Evolutionary conservation across 2,329 filamentous ascomycete genomes (phyloP).

Genomic region (Aureobasidium namibiae): DNA sequence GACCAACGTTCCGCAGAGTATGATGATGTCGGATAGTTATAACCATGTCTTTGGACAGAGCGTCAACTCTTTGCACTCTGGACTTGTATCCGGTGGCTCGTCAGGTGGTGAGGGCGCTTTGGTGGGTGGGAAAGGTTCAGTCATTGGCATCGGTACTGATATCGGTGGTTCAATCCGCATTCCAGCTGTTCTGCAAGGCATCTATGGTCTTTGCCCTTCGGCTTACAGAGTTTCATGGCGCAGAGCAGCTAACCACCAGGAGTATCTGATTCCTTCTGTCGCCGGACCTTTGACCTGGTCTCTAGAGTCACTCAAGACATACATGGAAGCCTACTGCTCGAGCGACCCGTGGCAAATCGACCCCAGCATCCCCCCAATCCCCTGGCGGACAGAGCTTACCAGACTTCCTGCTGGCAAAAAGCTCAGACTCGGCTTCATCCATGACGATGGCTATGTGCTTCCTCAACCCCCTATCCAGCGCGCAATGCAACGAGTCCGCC

Average conservation of each 20-base stretch:
- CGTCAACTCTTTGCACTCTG: slow-evolving; percentile 46
- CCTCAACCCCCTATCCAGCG: slow-evolving; percentile 59
- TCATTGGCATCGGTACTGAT: slow-evolving; percentile 47
- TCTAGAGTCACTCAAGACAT: slow-evolving; percentile 45
- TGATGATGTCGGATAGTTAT: slow-evolving; percentile 47
- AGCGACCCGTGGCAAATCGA: slow-evolving; percentile 50
- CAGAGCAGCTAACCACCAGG: slow-evolving; percentile 21
- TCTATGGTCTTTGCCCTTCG: slow-evolving; percentile 39
- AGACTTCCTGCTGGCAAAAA: slow-evolving; percentile 23
- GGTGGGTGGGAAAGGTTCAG: slow-evolving; percentile 43
- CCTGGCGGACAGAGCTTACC: slow-evolving; percentile 36
- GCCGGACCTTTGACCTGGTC: slow-evolving; percentile 49
- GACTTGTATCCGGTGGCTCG: slow-evolving; percentile 44
- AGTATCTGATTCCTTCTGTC: slow-evolving; percentile 34
- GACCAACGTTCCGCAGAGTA: slow-evolving; percentile 46
- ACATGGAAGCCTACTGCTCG: slow-evolving; percentile 45
- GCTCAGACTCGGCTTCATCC: slow-evolving; percentile 54
- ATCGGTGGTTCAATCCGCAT: slow-evolving; percentile 44
- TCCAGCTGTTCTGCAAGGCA: slow-evolving; percentile 41
- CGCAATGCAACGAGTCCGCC: slow-evolving; percentile 34
- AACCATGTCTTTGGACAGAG: slow-evolving; percentile 46
- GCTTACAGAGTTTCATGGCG: slow-evolving; percentile 33
- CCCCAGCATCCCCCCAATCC: slow-evolving; percentile 50
- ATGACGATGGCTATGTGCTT: slow-evolving; percentile 55
- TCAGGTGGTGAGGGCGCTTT: slow-evolving; percentile 52